Evolutionary conservation across 148 eudicot species (phyloP), one percentile per base, ranked within the genome.

Genomic region (Rhododendron molle): DNA sequence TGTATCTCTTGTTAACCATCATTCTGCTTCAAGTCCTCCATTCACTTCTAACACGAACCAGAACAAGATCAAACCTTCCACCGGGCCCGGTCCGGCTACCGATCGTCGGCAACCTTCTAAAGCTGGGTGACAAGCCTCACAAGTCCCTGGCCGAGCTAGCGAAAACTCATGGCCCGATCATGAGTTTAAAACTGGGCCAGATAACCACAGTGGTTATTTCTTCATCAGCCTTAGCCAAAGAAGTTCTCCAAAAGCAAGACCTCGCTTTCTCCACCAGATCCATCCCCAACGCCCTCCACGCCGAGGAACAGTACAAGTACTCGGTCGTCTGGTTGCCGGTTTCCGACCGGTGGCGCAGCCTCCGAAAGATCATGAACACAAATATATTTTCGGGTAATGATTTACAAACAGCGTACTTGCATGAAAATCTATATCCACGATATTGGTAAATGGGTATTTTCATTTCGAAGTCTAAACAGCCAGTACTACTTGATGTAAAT

Each of bases 51-150:
- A 38, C 26, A 40, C 40, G 10, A 28, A 44, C 7, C 78, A 76
- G 43, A 76, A 56, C 32, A 56, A 11, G 16, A 21, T 1, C 10
- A 60, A 85, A 85, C 12, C 73, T 85, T 28, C 82, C 86, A 6
- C 86, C 86, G 9, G 86, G 86, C 1, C 86, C 86, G 5, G 3
- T 6, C 1, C 86, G 80, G 0, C 23, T 87, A 1, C 88, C 88
- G 16, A 16, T 83, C 5, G 4, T 78, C 52, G 88, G 86, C 36
- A 84, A 84, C 86, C 86, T 83, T 11, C 83, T 79, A 26, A 80
- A 65, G 21, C 83, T 87, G 7, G 86, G 88, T 18, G 69, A 62
- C 83, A 78, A 87, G 18, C 88, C 88, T n/a, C 84, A 79, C 83
- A 23, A 78, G 62, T 87, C 86, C 49, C 32, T 80, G 14, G 86